Conservation (phyloP, 352 stramenopile species). For the Pythium monospermum region DNA sequence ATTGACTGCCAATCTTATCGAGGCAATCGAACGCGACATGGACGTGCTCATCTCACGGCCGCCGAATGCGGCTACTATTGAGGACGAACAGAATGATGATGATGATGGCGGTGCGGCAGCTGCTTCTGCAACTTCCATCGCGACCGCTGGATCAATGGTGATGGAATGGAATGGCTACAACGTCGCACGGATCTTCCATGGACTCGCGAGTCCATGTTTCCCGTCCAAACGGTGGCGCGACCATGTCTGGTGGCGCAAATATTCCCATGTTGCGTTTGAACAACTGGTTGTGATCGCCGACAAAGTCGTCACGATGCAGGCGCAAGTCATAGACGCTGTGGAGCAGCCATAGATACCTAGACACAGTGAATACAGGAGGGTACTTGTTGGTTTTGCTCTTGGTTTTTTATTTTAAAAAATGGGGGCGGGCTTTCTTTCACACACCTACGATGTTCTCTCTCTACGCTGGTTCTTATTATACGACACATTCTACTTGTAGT, state of each 20-base stretch:
- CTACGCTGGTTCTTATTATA: too few relatives aligned
- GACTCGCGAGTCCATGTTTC: constrained; percentile 60
- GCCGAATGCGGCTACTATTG: constrained; percentile 14
- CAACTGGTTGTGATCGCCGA: constrained; percentile 57
- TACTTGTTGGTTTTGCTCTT: too few relatives aligned
- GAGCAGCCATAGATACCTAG: too few relatives aligned
- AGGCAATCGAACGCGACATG: constrained; percentile 53
- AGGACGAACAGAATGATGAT: constrained; percentile 13
- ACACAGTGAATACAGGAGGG: too few relatives aligned
- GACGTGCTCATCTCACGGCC: constrained; percentile 28
- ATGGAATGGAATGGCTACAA: constrained; percentile 53
- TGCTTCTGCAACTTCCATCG: not conserved
- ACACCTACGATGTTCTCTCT: too few relatives aligned
- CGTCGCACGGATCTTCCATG: constrained; percentile 78
- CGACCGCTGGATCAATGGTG: not conserved
- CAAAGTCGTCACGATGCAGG: too few relatives aligned
- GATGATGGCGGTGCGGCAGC: not conserved
- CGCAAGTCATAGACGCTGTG: too few relatives aligned
- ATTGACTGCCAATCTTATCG: constrained; percentile 41
- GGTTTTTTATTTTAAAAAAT: too few relatives aligned
- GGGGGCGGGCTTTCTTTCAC: too few relatives aligned
- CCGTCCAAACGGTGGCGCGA: constrained; percentile 55
- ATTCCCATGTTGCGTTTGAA: constrained; percentile 66
- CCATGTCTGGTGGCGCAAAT: constrained; percentile 59
- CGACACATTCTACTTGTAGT: too few relatives aligned